These are phyloP conservation scores for Castanea sativa DNA, from an alignment of 306 rosid species.

Conservation along the genomic window DNA sequence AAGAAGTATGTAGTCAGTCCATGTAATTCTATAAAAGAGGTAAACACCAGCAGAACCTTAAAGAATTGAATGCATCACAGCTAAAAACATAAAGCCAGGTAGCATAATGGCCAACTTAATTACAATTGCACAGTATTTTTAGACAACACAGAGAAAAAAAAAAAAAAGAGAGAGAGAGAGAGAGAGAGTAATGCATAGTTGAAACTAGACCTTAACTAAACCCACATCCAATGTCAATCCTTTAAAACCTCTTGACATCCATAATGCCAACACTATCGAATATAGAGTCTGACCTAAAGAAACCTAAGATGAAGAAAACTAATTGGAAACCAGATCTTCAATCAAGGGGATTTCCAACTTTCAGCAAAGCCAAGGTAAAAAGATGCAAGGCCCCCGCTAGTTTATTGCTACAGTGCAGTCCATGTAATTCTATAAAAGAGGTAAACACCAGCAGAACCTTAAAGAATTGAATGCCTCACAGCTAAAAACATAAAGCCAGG, in stretches of 20 bases:
- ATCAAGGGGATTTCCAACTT: neutral
- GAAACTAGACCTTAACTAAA: neutral
- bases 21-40: neutral
- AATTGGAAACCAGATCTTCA: neutral
- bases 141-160: neutral
- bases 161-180: neutral
- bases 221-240: neutral
- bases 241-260: neutral
- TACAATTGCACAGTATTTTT: neutral
- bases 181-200: neutral
- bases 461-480: neutral
- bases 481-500: conserved; percentile 2
- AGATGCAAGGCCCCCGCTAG: neutral
- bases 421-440: neutral
- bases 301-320: neutral
- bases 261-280: neutral
- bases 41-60: neutral
- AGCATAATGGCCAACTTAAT: neutral
- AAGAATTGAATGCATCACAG: conserved; percentile 1
- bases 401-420: neutral
- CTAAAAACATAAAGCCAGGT: conserved; percentile 2
- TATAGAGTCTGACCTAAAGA: neutral
- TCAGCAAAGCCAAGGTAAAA: neutral
- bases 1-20: neutral
- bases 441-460: neutral